These are phyloP conservation scores for Ampelomyces quisqualis DNA, from an alignment of 2,329 filamentous ascomycete species.

Conservation along the genomic window DNA sequence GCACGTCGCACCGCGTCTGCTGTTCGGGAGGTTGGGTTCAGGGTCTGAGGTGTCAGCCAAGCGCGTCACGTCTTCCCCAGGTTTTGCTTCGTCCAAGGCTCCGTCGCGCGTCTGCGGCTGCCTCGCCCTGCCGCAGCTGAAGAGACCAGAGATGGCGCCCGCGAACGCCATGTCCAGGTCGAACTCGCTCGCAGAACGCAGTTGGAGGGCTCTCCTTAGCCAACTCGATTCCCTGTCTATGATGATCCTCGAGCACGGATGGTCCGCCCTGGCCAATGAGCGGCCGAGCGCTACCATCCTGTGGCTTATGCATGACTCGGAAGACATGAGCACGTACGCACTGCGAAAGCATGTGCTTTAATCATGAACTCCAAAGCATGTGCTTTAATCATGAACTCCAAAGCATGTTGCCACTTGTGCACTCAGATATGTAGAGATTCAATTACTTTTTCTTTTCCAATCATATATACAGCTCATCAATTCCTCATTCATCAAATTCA, in stretches of 20 bases:
- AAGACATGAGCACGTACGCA: too few relatives aligned
- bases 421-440: too few relatives aligned
- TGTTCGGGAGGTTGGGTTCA: slow-evolving; percentile 1
- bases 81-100: neutral
- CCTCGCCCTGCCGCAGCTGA: slow-evolving; percentile 11
- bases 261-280: neutral
- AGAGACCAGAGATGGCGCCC: slow-evolving; percentile 9
- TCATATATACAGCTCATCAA: too few relatives aligned
- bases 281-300: too few relatives aligned
- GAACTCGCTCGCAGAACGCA: neutral
- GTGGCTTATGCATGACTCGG: too few relatives aligned
- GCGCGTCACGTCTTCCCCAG: slow-evolving; percentile 5
- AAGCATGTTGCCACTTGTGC: too few relatives aligned
- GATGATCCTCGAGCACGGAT: neutral
- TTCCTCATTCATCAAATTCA: too few relatives aligned
- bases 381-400: too few relatives aligned
- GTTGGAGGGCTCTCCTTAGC: neutral
- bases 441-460: too few relatives aligned
- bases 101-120: slow-evolving; percentile 6
- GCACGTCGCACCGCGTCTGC: neutral
- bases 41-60: slow-evolving; percentile 3
- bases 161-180: slow-evolving; percentile 7
- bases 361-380: too few relatives aligned
- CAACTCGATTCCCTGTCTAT: neutral
- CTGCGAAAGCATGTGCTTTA: too few relatives aligned